phyloP scores from a whole-genome alignment of 805 yeast species.

The Metschnikowia aberdeeniae region DNA sequence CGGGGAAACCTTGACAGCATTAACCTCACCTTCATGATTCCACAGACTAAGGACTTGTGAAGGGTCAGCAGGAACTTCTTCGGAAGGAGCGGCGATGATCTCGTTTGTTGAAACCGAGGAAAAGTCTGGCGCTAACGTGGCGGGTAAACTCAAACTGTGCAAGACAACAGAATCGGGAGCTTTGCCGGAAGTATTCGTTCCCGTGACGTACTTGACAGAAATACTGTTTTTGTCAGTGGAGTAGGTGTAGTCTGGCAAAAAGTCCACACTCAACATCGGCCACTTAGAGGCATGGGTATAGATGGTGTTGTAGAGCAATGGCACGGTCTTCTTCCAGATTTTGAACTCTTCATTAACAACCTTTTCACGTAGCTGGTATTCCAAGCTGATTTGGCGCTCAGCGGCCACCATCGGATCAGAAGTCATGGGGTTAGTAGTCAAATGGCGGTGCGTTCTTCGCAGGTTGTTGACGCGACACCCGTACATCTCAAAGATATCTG shows the following conservation, averaged over 20 bases:
- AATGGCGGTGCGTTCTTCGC: not conserved
- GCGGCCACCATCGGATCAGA: slow-evolving; percentile 21
- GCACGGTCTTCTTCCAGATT: slow-evolving; percentile 82
- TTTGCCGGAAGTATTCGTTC: slow-evolving; percentile 43
- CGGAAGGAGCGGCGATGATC: slow-evolving; percentile 18
- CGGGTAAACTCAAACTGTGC: slow-evolving; percentile 45
- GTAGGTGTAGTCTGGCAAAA: slow-evolving; percentile 49
- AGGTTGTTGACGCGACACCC: slow-evolving; percentile 2
- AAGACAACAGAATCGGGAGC: slow-evolving; percentile 44
- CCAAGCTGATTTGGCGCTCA: slow-evolving; percentile 34
- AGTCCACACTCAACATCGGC: slow-evolving; percentile 70
- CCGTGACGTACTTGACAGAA: slow-evolving; percentile 40
- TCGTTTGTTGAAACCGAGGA: slow-evolving; percentile 18
- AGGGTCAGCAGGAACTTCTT: not conserved
- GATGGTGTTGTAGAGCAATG: slow-evolving; percentile 68
- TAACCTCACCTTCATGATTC: slow-evolving; percentile 65
- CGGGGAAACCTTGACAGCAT: slow-evolving; percentile 55
- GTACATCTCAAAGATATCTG: not conserved
- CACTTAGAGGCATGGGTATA: slow-evolving; percentile 64
- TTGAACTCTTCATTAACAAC: slow-evolving; percentile 69
- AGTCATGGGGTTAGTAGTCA: not conserved
- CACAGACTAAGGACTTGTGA: slow-evolving; percentile 29
- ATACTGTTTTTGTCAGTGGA: slow-evolving; percentile 27
- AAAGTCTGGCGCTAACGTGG: slow-evolving; percentile 42
- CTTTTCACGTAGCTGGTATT: slow-evolving; percentile 56